Evolutionary conservation across 768 basidiomycete genomes (phyloP), one percentile per base, ranked within the genome.

Genomic region (Xerocomellus amylosporus): DNA sequence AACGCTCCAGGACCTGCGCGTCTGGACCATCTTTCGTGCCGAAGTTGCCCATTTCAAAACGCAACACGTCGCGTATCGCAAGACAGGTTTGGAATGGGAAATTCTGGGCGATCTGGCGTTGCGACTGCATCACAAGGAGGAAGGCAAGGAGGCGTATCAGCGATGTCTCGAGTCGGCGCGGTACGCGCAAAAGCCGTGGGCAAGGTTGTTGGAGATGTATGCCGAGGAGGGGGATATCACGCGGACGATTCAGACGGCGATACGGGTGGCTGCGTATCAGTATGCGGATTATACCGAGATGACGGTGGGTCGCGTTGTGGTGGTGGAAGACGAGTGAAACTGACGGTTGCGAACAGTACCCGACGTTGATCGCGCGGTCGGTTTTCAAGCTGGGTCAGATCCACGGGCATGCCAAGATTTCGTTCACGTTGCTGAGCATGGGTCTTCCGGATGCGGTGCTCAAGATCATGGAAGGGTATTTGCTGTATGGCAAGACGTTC

Each of bases 11-110:
- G 97, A 99, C 69, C 77, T 99, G 37, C 85, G 97, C 15, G 90
- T 99, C 5, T 98, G 96, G 88, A 99, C 97, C 1, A 98, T 99
- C 64, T 99, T 96, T 84, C 83, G 97, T 22, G 96, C 97, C 3
- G 97, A 98, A 67, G 90, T 98, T 12, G 94, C 95, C 0, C 97
- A 99, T 68, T 99, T 97, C 82, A 98, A 97, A 69, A 95, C 93
- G 3, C 96, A 98, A 70, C 95, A 97, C 59, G 90, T 98, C 53
- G 94, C 95, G 0, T 99, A 99, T 69, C 85, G 93, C 55, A 98
- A 98, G 76, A 98, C 96, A 0, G 93, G 91, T 0, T 73, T 92
- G 19, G 97, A 99, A 72, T 99, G 97, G 96, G 97, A 98, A 74
- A 96, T 98, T 43, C 77, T 99, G 22, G 97, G 96, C 9, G 97